Evolutionary conservation across 2,329 filamentous ascomycete genomes (phyloP).

Genomic region (Seiridium cupressi): DNA sequence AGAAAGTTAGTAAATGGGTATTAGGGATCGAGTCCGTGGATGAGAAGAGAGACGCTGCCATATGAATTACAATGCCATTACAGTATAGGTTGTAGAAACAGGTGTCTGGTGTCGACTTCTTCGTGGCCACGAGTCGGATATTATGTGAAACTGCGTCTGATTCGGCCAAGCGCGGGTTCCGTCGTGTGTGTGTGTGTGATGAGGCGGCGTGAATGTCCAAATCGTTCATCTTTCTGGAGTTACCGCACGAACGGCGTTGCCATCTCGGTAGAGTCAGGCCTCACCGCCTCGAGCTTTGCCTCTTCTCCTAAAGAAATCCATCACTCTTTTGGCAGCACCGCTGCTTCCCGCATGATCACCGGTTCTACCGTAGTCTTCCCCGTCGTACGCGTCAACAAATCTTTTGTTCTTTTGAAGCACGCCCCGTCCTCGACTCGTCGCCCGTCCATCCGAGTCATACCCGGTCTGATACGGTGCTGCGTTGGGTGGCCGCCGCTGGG

Average conservation of each 20-base stretch:
- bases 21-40: not conserved
- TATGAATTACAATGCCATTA: conserved; percentile 1
- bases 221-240: not conserved
- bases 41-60: not conserved
- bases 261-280: conserved; percentile 17
- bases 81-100: not conserved
- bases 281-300: conserved; percentile 70
- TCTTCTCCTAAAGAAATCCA: conserved; percentile 95
- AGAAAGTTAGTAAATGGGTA: not conserved
- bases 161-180: not conserved
- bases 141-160: not conserved
- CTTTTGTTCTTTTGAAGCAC: conserved; percentile 83
- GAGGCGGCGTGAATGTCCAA: not conserved
- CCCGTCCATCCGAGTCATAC: conserved; percentile 40
- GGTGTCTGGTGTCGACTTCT: not conserved
- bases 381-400: conserved; percentile 86
- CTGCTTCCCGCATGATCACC: conserved; percentile 76
- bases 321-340: conserved; percentile 85
- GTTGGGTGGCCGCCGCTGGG: conserved; percentile 37
- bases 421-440: conserved; percentile 38
- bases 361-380: conserved; percentile 58
- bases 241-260: not conserved
- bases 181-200: not conserved
- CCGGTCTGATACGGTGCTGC: conserved; percentile 43
- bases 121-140: not conserved